A percentile compares a stretch with the other conserved stretches of the same genome.
phyloP scores from a whole-genome alignment of 140 eudicot genomes.

The Oenanthe javanica region DNA sequence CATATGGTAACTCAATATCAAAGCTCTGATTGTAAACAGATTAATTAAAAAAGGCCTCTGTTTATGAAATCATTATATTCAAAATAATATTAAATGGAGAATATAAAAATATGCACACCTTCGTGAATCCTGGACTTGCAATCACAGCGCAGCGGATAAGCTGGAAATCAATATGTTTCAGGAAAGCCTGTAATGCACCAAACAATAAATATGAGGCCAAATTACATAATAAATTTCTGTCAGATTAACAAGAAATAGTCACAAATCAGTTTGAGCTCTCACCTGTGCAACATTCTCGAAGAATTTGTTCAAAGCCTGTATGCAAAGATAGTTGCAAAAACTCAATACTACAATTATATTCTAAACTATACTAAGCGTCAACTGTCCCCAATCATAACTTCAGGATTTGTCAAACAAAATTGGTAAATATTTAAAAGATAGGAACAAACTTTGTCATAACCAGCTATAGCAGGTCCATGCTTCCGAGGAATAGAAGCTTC shows the following conservation, averaged over 20 bases:
- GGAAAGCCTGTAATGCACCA: constrained; percentile 59
- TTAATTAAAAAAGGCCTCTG: not conserved
- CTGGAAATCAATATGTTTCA: constrained; percentile 86
- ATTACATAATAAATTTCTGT: not conserved
- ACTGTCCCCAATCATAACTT: not conserved
- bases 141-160: constrained; percentile 97
- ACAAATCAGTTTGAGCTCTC: constrained; percentile 1
- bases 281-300: constrained; percentile 87
- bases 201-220: not conserved
- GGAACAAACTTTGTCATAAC: constrained; percentile 85
- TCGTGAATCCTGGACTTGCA: constrained; percentile 98
- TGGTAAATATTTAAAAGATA: not conserved
- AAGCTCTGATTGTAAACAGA: not conserved
- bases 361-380: not conserved
- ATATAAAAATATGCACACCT: constrained; percentile 32
- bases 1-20: not conserved
- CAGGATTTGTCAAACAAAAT: not conserved
- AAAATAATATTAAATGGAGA: not conserved
- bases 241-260: not conserved
- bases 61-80: not conserved
- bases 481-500: constrained; percentile 96
- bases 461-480: constrained; percentile 96
- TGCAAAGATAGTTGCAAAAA: constrained; percentile 1
- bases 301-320: constrained; percentile 87
- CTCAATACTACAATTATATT: not conserved